phyloP scores from a whole-genome alignment of 1,284 basidiomycete species.

The Bondarzewia mesenterica region DNA sequence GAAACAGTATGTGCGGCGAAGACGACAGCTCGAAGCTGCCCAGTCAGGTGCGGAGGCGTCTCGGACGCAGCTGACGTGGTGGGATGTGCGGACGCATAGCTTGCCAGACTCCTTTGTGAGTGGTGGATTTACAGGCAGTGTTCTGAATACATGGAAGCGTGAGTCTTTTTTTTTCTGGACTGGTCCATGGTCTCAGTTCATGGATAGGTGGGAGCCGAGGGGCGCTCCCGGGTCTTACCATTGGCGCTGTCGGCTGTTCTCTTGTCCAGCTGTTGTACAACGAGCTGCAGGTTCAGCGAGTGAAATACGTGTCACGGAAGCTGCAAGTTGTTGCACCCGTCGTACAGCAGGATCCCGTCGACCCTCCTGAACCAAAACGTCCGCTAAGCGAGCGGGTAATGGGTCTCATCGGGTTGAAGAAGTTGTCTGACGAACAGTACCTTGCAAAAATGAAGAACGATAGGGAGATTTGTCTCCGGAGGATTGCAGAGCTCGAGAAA shows the following conservation, averaged over 20 bases:
- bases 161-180: constrained; percentile 13
- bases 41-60: constrained; percentile 10
- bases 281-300: constrained; percentile 47
- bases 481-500: constrained; percentile 49
- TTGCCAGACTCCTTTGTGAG: constrained; percentile 57
- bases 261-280: constrained; percentile 57
- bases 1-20: constrained; percentile 28
- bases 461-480: constrained; percentile 39
- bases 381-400: constrained; percentile 29
- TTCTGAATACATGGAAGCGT: constrained; percentile 41
- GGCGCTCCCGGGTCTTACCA: constrained; percentile 43
- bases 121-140: constrained; percentile 53
- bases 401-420: constrained; percentile 37
- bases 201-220: constrained; percentile 28
- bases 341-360: constrained; percentile 11
- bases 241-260: constrained; percentile 45
- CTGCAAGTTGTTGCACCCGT: constrained; percentile 8
- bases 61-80: constrained; percentile 26
- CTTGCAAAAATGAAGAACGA: constrained; percentile 42
- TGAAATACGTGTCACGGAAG: constrained; percentile 40
- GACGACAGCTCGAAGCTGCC: constrained; percentile 26
- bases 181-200: background rate
- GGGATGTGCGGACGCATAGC: constrained; percentile 45
- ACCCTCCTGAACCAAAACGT: constrained; percentile 9
- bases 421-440: constrained; percentile 59